Percentiles rank a stretch among this genome's conserved stretches.
phyloP scores from a whole-genome alignment of 1,139 yeast species.

The Zygosaccharomyces pseudobailii region DNA sequence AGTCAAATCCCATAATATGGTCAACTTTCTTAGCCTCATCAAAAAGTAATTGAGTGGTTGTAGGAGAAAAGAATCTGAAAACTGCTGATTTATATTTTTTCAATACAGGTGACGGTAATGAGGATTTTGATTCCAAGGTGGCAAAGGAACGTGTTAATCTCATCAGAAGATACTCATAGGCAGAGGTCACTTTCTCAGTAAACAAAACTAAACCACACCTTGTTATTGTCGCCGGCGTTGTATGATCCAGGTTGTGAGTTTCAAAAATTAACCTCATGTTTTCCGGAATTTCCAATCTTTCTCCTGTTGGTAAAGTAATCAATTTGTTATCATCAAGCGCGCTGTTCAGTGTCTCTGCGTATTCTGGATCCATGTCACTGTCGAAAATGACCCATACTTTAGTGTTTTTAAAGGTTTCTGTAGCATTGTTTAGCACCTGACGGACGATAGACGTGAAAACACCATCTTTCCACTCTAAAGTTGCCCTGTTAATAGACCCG shows the following conservation, averaged over 20 bases:
- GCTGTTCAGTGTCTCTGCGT: constrained; percentile 90
- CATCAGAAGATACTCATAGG: constrained; percentile 27
- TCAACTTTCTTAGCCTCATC: constrained; percentile 25
- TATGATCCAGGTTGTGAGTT: constrained; percentile 56
- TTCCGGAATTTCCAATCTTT: constrained; percentile 62
- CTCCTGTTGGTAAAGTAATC: constrained; percentile 86
- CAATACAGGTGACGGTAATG: neutral
- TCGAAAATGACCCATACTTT: constrained; percentile 81
- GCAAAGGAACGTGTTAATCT: constrained; percentile 7
- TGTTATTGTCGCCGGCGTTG: constrained; percentile 90
- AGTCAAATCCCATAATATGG: constrained; percentile 55
- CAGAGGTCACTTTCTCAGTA: constrained; percentile 38
- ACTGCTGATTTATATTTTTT: neutral
- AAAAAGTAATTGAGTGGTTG: constrained; percentile 9
- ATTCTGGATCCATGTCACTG: constrained; percentile 90
- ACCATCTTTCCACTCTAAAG: constrained; percentile 94
- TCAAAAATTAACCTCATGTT: constrained; percentile 73
- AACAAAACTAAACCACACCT: constrained; percentile 91
- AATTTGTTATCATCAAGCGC: constrained; percentile 83
- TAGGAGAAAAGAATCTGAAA: neutral
- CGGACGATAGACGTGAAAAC: constrained; percentile 67
- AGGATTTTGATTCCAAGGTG: constrained; percentile 19
- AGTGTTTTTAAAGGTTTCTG: constrained; percentile 52
- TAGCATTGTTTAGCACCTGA: constrained; percentile 48
- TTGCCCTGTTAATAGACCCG: constrained; percentile 68